Evolutionary conservation across 202 grass and related monocot genomes (phyloP).

Genomic region (Alloteropsis angusta): DNA sequence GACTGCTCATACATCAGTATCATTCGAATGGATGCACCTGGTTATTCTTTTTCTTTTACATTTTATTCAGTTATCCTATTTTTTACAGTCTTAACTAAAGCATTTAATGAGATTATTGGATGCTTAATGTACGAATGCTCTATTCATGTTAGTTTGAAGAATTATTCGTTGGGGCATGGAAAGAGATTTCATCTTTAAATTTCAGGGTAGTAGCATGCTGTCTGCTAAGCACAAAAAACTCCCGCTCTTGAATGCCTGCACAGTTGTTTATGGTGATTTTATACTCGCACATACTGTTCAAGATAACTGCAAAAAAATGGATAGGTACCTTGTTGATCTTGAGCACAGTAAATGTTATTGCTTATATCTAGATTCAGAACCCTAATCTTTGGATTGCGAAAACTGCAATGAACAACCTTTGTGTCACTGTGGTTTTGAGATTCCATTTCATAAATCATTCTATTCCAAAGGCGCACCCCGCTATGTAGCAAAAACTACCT

Average conservation of each 20-base stretch:
- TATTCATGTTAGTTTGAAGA: not conserved
- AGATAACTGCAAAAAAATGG: not conserved
- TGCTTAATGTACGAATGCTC: not conserved
- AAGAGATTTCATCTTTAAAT: not conserved
- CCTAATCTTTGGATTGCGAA: not conserved
- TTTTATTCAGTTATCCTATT: conserved; percentile 19
- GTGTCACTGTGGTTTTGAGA: not conserved
- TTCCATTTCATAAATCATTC: not conserved
- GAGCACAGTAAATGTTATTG: not conserved
- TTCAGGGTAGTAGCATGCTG: not conserved
- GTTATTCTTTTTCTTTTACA: conserved; percentile 1
- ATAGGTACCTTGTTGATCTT: not conserved
- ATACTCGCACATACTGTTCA: not conserved
- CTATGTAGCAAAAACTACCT: not conserved
- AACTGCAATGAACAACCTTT: not conserved
- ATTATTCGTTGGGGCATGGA: not conserved
- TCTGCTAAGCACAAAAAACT: not conserved
- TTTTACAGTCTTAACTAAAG: not conserved
- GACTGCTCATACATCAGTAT: conserved; percentile 16
- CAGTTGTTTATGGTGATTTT: not conserved
- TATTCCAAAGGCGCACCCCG: too few species aligned
- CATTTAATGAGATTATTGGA: not conserved
- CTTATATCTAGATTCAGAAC: not conserved
- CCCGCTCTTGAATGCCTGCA: not conserved
- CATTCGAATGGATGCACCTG: conserved; percentile 43